Percentiles rank a stretch among this genome's conserved stretches.
Evolutionary conservation across 1,139 yeast species (phyloP).

Genomic region (Geotrichum phurueaensis): DNA sequence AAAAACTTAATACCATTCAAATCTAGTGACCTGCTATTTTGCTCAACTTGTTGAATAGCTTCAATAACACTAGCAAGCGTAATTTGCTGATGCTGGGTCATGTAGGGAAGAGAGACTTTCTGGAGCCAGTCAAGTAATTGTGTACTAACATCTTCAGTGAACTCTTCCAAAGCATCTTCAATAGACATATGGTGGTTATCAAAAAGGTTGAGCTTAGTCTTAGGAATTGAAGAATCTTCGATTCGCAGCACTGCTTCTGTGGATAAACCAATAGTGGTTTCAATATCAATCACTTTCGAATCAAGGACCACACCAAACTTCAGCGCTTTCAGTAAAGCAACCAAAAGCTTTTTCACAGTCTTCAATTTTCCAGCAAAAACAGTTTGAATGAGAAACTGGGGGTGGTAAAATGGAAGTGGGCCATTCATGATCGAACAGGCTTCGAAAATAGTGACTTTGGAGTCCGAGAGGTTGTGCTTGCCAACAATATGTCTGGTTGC

Average conservation of each 20-base stretch:
- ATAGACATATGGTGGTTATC: conserved; percentile 5
- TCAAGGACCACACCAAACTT: conserved; percentile 42
- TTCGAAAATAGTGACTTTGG: conserved; percentile 49
- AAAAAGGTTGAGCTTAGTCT: conserved; percentile 12
- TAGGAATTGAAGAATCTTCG: conserved; percentile 4
- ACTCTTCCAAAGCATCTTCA: conserved; percentile 42
- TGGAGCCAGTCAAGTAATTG: conserved; percentile 55
- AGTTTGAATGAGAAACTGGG: conserved; percentile 77
- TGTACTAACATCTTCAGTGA: conserved; percentile 45
- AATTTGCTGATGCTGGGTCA: conserved; percentile 87
- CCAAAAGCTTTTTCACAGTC: conserved; percentile 54
- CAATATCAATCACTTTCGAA: conserved; percentile 28
- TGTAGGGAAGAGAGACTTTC: conserved; percentile 63
- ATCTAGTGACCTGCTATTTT: conserved; percentile 52
- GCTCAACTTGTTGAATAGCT: conserved; percentile 52
- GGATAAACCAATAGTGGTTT: conserved; percentile 23
- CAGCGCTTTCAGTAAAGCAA: conserved; percentile 47
- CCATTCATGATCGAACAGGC: conserved; percentile 77
- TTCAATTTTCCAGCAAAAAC: conserved; percentile 57
- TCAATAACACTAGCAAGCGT: conserved; percentile 67
- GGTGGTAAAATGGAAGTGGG: conserved; percentile 85
- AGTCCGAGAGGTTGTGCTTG: conserved; percentile 27
- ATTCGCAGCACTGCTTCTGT: conserved; percentile 14
- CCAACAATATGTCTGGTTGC: conserved; percentile 40
- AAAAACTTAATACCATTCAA: conserved; percentile 66